Conservation (phyloP, 2,329 filamentous ascomycete species). For the Trichoderma sp. region DNA sequence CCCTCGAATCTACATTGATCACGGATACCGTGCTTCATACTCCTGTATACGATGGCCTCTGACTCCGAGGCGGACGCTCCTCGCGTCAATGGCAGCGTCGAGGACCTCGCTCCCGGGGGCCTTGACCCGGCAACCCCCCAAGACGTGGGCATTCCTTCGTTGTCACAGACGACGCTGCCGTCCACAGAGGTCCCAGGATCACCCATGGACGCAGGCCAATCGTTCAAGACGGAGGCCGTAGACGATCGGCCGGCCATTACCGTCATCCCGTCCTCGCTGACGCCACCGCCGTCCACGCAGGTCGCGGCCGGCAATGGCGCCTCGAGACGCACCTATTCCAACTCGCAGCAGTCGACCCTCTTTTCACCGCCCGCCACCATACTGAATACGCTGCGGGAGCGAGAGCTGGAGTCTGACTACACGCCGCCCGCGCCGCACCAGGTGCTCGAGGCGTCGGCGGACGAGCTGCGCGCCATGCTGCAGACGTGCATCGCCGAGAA, state of each 20-base stretch:
- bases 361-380: slow-evolving; percentile 59
- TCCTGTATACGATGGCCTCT: slow-evolving; percentile 34
- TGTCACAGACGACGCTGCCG: slow-evolving; percentile 58
- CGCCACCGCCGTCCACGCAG: slow-evolving; percentile 60
- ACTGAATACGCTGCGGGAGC: slow-evolving; percentile 41
- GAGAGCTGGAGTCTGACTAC: slow-evolving; percentile 45
- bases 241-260: slow-evolving; percentile 49
- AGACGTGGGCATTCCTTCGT: slow-evolving; percentile 37
- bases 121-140: slow-evolving; percentile 41
- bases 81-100: slow-evolving; percentile 36
- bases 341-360: slow-evolving; percentile 52
- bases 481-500: slow-evolving; percentile 59
- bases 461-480: slow-evolving; percentile 61
- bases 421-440: slow-evolving; percentile 52
- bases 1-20: background rate
- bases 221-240: slow-evolving; percentile 55
- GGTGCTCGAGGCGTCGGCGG: slow-evolving; percentile 55
- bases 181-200: slow-evolving; percentile 60
- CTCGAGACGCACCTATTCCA: slow-evolving; percentile 40
- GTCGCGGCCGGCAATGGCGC: slow-evolving; percentile 40
- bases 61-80: slow-evolving; percentile 41
- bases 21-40: background rate
- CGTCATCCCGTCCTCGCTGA: slow-evolving; percentile 60
- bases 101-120: slow-evolving; percentile 41
- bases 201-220: slow-evolving; percentile 52